Base-by-base conservation (phyloP, 495 filamentous ascomycete species). In the Aspergillus funiculosus region DNA sequence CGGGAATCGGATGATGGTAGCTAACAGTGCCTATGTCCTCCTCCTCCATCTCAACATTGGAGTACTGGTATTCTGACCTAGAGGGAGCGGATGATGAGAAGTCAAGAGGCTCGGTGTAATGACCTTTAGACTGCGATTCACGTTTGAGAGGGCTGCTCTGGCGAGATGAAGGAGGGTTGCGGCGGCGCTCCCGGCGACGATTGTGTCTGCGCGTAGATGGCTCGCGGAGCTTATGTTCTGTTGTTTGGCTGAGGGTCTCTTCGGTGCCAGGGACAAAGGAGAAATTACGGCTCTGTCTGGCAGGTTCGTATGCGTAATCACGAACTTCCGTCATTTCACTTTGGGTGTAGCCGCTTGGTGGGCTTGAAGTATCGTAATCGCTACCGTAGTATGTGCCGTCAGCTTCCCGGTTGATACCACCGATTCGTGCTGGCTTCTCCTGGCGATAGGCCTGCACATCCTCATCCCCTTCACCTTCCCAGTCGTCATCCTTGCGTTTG, bases 351-450 rank as follows among this genome's bases (percentile, higher is more conserved):
- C 66, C 62, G 22, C 71, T 77, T 24, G 69, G 71, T 5, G 63
- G 65, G 18, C 67, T 66, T 26, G 75, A 78, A 19, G 66, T 68
- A 18, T 73, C 67, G 48, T 72, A 74, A 64, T 81, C 70, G 64
- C 77, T 54, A 67, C 81, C 86, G 66, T 81, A 82, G 53, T 81
- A 77, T 45, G 78, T 83, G 37, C 79, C 86, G 42, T 95, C 89
- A 31, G 77, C 65, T 50, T 84, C 70, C 35, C 80, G 78, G 61
- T 95, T 95, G 54, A 95, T 66, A 13, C 89, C 89, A 28, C 89
- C 89, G 14, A 95, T 86, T 24, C 83, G 75, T 2, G 89, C 89
- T 4, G 88, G 68, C 56, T 85, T 87, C 64, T 95, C 89, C 58
- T 85, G 74, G 6, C 87, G 83, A 68, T 95, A 95, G 1, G 79